phyloP scores from a whole-genome alignment of 371 early-diverging fungal genomes.

The Rhizopus delemar region DNA sequence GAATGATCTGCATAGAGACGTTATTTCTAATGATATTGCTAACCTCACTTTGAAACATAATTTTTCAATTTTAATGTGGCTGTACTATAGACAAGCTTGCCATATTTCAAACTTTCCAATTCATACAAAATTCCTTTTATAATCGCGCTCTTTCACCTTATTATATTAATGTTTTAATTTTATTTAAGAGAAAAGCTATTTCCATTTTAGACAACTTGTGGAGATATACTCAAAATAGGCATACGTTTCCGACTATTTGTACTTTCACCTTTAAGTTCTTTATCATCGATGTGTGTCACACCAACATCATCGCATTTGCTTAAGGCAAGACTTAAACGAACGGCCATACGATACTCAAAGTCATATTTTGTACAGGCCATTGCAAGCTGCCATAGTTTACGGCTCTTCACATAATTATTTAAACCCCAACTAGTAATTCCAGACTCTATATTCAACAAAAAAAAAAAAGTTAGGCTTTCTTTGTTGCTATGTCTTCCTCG shows the following conservation, averaged over 20 bases:
- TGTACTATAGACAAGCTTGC: too few relatives aligned
- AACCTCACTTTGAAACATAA: too few relatives aligned
- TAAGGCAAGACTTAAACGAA: constrained; percentile 45
- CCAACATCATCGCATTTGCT: constrained; percentile 49
- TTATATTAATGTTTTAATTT: too few relatives aligned
- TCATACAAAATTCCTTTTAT: too few relatives aligned
- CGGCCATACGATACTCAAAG: constrained; percentile 64
- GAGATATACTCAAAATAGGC: constrained; percentile 25
- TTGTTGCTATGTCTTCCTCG: background rate
- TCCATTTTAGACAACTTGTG: background rate
- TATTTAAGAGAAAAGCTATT: too few relatives aligned
- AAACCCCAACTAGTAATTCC: constrained; percentile 61
- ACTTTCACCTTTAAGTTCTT: constrained; percentile 33
- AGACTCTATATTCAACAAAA: constrained; percentile 45
- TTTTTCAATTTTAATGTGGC: too few relatives aligned
- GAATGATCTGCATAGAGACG: too few relatives aligned
- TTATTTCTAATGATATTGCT: too few relatives aligned
- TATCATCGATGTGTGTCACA: constrained; percentile 27
- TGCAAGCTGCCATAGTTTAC: constrained; percentile 58
- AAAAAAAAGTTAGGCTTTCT: background rate
- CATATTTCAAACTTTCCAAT: too few relatives aligned
- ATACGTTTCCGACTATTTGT: constrained; percentile 50
- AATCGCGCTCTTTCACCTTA: too few relatives aligned
- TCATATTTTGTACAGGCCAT: constrained; percentile 57
- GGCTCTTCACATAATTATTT: constrained; percentile 46